These are phyloP conservation scores for Pythium sp. DNA, from an alignment of 352 stramenopile species.

Conservation along the genomic window DNA sequence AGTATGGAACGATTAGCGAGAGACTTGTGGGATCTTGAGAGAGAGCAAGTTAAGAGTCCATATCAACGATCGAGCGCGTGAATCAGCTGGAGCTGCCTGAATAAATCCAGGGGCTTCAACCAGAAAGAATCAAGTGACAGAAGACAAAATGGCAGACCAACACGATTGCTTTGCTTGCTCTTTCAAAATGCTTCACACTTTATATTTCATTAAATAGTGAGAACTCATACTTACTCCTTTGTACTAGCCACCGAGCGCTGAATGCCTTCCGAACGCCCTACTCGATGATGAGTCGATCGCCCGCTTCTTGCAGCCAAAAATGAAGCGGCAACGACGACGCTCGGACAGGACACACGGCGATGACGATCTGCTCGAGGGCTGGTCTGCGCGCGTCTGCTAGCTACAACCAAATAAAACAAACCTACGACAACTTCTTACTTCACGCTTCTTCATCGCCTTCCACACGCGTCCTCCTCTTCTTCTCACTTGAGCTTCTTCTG, in stretches of 20 bases:
- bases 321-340: no score
- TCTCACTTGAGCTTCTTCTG: conserved; percentile 6
- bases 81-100: not conserved
- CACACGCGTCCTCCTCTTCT: not conserved
- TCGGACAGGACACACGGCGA: no score
- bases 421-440: conserved; percentile 11
- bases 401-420: conserved; percentile 6
- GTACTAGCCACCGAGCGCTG: no score
- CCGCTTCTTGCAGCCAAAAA: no score
- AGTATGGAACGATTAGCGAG: conserved; percentile 1
- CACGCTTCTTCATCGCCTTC: not conserved
- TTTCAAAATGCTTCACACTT: not conserved
- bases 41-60: not conserved
- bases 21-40: not conserved
- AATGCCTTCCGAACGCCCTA: no score
- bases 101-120: not conserved
- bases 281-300: no score
- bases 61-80: not conserved
- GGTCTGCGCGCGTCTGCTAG: no score
- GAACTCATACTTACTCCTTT: not conserved
- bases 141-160: not conserved
- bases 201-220: not conserved
- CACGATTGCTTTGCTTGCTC: not conserved
- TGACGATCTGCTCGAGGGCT: no score
- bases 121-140: not conserved